Base-by-base conservation (phyloP, 345 rosid genomes). In the Murraya paniculata region DNA sequence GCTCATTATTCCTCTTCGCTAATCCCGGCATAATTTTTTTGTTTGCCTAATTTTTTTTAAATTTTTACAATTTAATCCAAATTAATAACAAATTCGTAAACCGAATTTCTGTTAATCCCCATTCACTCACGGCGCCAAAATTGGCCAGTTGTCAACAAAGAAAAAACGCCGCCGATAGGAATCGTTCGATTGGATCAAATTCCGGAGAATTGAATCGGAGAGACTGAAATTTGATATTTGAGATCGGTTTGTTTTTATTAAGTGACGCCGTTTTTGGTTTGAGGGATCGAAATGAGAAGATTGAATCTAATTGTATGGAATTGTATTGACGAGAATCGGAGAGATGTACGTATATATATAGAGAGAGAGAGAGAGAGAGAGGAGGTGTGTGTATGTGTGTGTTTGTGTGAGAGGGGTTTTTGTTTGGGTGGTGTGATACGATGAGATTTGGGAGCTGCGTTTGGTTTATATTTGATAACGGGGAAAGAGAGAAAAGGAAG, bases 11-110 rank as follows among this genome's bases (percentile, higher is more conserved):
- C 65, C 87, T 84, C 86, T 84, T 91, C 75, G 93, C 86, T 85
- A 93, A 85, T 89, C 95, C 95, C 33, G 97, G 97, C 97, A 94
- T 94, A 83, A 71, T 84, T 83, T 77, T 57, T 19, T 58, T 67
- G 7, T 11, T 41, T 41, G 4, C 3, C 50, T 14, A 16, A 11
- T 13, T 45, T 7, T 11, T 45, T 45, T 13, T 93, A 81, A 72
- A 82, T 82, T 79, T 53, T 56, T 24, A 53, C 14, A 30, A 2
- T 30, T 66, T 56, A 86, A 79, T 64, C 57, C n/a, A 80, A 68
- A 81, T 78, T 76, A 74, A 16, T 80, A 2, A 18, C 22, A 53
- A 78, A 72, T 73, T 86, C 86, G 81, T 64, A 65, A 70, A 77
- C 72, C 79, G 58, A 77, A 36, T 16, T 38, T 22, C 21, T 8